Evolutionary conservation across 441 rosid genomes (phyloP), one percentile per base, ranked within the genome.

Genomic region (Dalechampia spathulata): DNA sequence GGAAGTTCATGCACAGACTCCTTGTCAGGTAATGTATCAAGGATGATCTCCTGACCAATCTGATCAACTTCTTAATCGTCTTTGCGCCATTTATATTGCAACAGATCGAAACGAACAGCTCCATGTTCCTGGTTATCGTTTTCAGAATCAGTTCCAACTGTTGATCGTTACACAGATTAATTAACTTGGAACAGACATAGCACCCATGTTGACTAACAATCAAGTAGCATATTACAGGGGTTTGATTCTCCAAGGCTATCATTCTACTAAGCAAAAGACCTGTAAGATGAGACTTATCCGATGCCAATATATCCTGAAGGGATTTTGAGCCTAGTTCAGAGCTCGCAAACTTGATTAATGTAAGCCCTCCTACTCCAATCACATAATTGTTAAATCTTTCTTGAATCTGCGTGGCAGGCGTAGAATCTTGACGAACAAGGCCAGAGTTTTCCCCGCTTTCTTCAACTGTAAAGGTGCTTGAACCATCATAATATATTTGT

Each of bases 21-120:
- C 1, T 10, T 13, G 65, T 34, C 6, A 68, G 27, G 6, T 13
- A 20, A 10, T 22, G 22, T 12, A 71, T 23, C 6, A 57, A 42
- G 7, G 58, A 47, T 17, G 74, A 67, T 36, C 36, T 43, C 23
- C 48, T 56, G 19, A 76, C 52, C 9, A 20, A 26, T 46, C 25
- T 62, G 13, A 77, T 63, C 47, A 77, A 37, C 46, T 55, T 71
- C 60, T 26, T 54, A 2, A 77, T 42, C 6, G 60, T 41, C n/a
- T 48, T 58, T 0, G 71, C 51, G 17, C 73, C 73, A 8, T 37
- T 4, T 9, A 4, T 14, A 30, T 55, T 4, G 3, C n/a, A 13
- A 0, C 27, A 38, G 3, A 53, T 20, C 0, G 3, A 0, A 21
- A 58, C 3, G 20, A 73, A 58, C 19, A 45, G 12, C 0, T 58